Evolutionary conservation across 306 rosid genomes (phyloP), one percentile per base, ranked within the genome.

Genomic region (Rosa persica): DNA sequence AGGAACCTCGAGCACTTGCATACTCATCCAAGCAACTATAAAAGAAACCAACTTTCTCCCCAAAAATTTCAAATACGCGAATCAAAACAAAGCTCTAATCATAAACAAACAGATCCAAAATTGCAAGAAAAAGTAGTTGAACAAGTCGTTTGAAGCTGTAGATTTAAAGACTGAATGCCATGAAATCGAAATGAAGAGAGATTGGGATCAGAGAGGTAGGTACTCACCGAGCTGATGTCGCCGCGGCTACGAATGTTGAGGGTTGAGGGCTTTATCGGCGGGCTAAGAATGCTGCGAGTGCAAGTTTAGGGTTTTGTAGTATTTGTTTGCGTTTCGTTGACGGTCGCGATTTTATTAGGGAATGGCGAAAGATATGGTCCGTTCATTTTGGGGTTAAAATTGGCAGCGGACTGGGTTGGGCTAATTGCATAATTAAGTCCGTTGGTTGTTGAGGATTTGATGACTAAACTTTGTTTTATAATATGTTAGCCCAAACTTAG

Each of bases 281-380:
- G 73, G 73, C 4, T 25, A 17, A 43, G 66, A 11, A 9, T 2
- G 51, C 7, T 4, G 13, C 20, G 3, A 42, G 34, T 8, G 25
- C 36, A 49, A 34, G 51, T 12, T 15, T 64, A 81, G 84, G 89
- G 87, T 78, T 88, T 88, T 86, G 80, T 79, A 52, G 61, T 44
- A 27, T 58, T 58, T 16, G 58, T 58, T 17, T 27, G 43, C 4
- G 70, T 42, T 16, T 11, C 46, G 73, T 52, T 6, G 11, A 85
- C 85, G 87, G 82, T 8, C 40, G 0, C 0, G 79, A 85, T 85
- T 68, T 5, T 13, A 13, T 0, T 16, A 8, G 11, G 10, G 3
- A 2, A 1, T 30, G 12, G 0, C 5, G 22, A 15, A 1, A 2
- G 20, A 55, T 80, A 58, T n/a, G 16, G 75, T 46, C 84, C 84